Percentiles rank a stretch among this genome's conserved stretches.
These are phyloP conservation scores for Lactifluus hygrophoroides DNA, from an alignment of 768 basidiomycete species.

Conservation along the genomic window DNA sequence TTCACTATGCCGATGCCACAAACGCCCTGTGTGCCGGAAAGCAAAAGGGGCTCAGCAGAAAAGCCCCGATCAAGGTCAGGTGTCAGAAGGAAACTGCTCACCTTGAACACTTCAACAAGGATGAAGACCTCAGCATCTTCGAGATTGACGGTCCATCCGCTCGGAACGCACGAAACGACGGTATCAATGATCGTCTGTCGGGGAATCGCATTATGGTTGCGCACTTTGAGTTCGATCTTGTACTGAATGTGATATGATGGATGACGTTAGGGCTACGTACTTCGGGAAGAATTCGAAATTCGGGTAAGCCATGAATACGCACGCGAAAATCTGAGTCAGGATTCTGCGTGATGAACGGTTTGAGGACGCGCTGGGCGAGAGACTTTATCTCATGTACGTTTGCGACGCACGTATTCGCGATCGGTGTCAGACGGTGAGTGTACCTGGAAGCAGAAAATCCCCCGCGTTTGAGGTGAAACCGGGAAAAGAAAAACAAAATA, in stretches of 20 bases:
- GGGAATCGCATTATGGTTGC: constrained; percentile 67
- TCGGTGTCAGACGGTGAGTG: constrained; percentile 62
- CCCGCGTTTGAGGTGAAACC: not conserved
- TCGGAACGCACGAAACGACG: constrained; percentile 63
- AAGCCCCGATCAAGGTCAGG: too few species aligned
- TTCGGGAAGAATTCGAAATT: not conserved
- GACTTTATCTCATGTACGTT: constrained; percentile 61
- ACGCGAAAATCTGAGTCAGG: constrained; percentile 42
- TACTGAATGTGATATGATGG: constrained; percentile 39
- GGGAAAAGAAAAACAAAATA: not conserved
- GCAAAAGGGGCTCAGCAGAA: not conserved
- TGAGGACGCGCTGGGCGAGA: constrained; percentile 48
- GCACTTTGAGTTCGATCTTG: constrained; percentile 67
- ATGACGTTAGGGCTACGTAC: not conserved
- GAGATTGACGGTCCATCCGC: constrained; percentile 58
- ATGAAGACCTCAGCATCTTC: constrained; percentile 63
- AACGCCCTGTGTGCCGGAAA: constrained; percentile 47
- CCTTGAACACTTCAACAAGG: constrained; percentile 80
- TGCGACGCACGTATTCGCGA: constrained; percentile 57
- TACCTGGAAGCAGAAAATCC: constrained; percentile 35
- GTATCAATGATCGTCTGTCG: constrained; percentile 54
- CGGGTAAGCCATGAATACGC: constrained; percentile 17
- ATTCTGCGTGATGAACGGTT: constrained; percentile 42
- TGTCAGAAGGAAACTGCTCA: too few species aligned
- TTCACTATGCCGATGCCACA: constrained; percentile 70